Evolutionary conservation across 768 basidiomycete genomes (phyloP), one percentile per base, ranked within the genome.

Genomic region (Mycena crocata): DNA sequence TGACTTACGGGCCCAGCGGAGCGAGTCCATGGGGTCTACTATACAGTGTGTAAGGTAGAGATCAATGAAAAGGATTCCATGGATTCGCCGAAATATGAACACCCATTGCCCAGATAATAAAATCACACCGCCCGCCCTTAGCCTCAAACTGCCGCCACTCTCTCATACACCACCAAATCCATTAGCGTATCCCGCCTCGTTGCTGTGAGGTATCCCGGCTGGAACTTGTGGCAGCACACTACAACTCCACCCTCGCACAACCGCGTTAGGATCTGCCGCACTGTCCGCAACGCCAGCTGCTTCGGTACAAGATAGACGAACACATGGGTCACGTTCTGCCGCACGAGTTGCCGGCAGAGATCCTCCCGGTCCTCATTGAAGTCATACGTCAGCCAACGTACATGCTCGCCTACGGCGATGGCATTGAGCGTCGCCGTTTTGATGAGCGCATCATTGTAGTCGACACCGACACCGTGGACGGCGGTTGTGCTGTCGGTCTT

Each of bases 251-350:
- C 51, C 45, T 42, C 62, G 24, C 31, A 57, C 48, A 64, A 21
- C 23, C 40, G 28, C 48, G 55, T 57, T 46, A 64, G 28, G 23
- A 64, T 64, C n/a, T 19, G 5, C 5, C 62, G 45, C 62, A 64
- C 62, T 31, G 62, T 64, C 48, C 21, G 21, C 17, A 64, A 23
- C 10, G 62, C 62, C 10, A 64, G 54, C 48, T 64, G 62, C 48
- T 64, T 64, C 55, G 62, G 62, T 24, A 64, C 62, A 24, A 64
- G 62, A 40, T 64, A 64, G 8, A 64, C 55, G 39, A 64, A 64
- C 17, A 64, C 46, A 51, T 64, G 62, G 14, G 62, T 64, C 31
- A 64, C 62, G 19, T 42, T 34, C 30, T 57, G 45, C 24, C 37
- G 45, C 24, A 9, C 56, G 17, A 64, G 63, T 31, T 64, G 63